Percentiles rank a stretch among this genome's conserved stretches.
Evolutionary conservation across 495 filamentous ascomycete genomes (phyloP).

Genomic region (Aspergillus nidulans): DNA sequence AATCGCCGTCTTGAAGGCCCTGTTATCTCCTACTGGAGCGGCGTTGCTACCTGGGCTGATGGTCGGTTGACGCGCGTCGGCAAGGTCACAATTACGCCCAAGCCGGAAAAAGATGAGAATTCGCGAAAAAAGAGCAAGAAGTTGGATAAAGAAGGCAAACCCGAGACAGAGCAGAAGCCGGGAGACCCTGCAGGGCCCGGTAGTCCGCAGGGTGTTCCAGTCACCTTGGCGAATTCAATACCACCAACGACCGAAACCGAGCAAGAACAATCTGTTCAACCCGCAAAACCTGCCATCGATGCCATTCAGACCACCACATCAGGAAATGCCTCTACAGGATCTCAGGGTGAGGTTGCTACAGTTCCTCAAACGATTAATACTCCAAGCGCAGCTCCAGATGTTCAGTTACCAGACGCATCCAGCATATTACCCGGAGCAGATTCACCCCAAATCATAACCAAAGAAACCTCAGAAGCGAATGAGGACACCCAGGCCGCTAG

Average conservation of each 20-base stretch:
- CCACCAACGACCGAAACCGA: conserved; percentile 10
- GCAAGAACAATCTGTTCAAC: conserved; percentile 6
- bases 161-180: conserved; percentile 21
- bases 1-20: conserved; percentile 83
- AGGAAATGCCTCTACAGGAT: background rate
- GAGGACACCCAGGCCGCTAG: background rate
- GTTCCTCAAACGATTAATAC: background rate
- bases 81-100: conserved; percentile 56
- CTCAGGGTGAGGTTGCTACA: background rate
- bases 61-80: conserved; percentile 72
- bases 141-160: conserved; percentile 33
- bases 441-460: background rate
- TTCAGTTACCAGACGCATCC: conserved; percentile 14
- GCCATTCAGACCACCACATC: background rate
- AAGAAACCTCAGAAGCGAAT: background rate
- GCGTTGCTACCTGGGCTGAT: conserved; percentile 69
- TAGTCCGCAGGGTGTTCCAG: conserved; percentile 9
- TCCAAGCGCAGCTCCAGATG: background rate
- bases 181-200: conserved; percentile 15
- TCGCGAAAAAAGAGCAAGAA: conserved; percentile 31
- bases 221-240: background rate
- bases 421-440: conserved; percentile 41
- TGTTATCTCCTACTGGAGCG: conserved; percentile 91
- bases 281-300: background rate
- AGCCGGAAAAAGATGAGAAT: conserved; percentile 36